Evolutionary conservation across 2,329 filamentous ascomycete species (phyloP).

Genomic region (Sarocladium oryzae): DNA sequence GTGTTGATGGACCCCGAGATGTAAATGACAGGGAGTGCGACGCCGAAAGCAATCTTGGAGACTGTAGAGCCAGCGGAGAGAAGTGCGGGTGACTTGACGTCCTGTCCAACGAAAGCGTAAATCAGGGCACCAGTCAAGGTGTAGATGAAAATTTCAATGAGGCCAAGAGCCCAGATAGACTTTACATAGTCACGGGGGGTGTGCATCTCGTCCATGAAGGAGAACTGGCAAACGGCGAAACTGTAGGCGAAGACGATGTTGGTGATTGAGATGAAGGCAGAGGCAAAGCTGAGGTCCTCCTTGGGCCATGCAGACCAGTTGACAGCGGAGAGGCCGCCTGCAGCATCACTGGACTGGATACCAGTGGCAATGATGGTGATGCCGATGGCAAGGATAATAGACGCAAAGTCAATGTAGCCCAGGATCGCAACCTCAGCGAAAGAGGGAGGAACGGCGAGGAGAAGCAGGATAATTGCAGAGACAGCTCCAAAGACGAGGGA

Average conservation of each 20-base stretch:
- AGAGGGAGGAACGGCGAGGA: constrained; percentile 40
- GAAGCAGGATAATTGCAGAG: constrained; percentile 38
- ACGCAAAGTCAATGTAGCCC: constrained; percentile 51
- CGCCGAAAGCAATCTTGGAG: constrained; percentile 61
- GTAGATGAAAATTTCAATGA: constrained; percentile 58
- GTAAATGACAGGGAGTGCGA: constrained; percentile 67
- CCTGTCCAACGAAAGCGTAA: constrained; percentile 60
- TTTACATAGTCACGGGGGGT: constrained; percentile 39
- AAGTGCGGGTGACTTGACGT: constrained; percentile 61
- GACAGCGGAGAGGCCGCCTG: constrained; percentile 25
- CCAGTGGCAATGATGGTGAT: constrained; percentile 63
- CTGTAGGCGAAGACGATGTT: constrained; percentile 70
- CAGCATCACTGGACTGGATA: constrained; percentile 27
- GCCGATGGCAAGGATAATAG: constrained; percentile 56
- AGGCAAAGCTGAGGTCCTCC: constrained; percentile 38
- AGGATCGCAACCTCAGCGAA: constrained; percentile 43
- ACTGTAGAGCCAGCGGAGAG: constrained; percentile 54
- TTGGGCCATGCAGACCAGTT: constrained; percentile 41
- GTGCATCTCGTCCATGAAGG: constrained; percentile 49
- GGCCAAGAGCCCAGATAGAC: constrained; percentile 56
- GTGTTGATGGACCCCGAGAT: constrained; percentile 67
- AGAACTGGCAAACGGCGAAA: constrained; percentile 45
- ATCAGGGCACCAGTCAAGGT: constrained; percentile 59
- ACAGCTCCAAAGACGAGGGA: constrained; percentile 39
- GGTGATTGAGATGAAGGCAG: constrained; percentile 53